These are phyloP conservation scores for Cytospora schulzeri DNA, from an alignment of 2,329 filamentous ascomycete species.

Conservation along the genomic window DNA sequence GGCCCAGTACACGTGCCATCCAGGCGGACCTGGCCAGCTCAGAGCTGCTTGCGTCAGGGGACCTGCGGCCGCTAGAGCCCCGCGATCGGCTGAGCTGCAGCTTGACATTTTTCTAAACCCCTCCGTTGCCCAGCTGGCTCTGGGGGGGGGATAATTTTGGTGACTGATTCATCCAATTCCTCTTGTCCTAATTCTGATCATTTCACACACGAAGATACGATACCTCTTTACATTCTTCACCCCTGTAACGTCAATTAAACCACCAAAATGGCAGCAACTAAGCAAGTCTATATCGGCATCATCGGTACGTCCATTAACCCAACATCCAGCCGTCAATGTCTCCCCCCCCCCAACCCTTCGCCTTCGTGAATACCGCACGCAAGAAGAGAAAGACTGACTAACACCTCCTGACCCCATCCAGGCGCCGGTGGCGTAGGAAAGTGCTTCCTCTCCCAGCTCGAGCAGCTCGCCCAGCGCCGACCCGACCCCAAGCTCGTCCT, in stretches of 20 bases:
- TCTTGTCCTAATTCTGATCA: background rate
- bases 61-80: conserved; percentile 28
- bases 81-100: conserved; percentile 34
- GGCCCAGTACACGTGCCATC: conserved; percentile 4
- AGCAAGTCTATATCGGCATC: conserved; percentile 46
- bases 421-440: conserved; percentile 93
- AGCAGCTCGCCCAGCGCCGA: conserved; percentile 65
- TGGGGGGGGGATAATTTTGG: background rate
- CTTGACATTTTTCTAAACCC: conserved; percentile 32
- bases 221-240: background rate
- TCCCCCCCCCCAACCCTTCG: conserved; percentile 19
- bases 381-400: too few species aligned
- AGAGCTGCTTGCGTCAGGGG: conserved; percentile 1
- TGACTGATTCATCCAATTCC: background rate
- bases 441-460: conserved; percentile 83
- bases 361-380: conserved; percentile 4
- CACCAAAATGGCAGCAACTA: conserved; percentile 34
- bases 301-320: conserved; percentile 39
- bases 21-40: background rate
- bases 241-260: conserved; percentile 2
- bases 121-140: conserved; percentile 18
- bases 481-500: conserved; percentile 73
- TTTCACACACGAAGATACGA: background rate
- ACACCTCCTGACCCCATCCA: conserved; percentile 41
- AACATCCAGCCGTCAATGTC: background rate